A percentile compares a stretch with the other conserved stretches of the same genome.
These are phyloP conservation scores for Penicillium sp. DNA, from an alignment of 2,329 filamentous ascomycete genomes.

Conservation along the genomic window DNA sequence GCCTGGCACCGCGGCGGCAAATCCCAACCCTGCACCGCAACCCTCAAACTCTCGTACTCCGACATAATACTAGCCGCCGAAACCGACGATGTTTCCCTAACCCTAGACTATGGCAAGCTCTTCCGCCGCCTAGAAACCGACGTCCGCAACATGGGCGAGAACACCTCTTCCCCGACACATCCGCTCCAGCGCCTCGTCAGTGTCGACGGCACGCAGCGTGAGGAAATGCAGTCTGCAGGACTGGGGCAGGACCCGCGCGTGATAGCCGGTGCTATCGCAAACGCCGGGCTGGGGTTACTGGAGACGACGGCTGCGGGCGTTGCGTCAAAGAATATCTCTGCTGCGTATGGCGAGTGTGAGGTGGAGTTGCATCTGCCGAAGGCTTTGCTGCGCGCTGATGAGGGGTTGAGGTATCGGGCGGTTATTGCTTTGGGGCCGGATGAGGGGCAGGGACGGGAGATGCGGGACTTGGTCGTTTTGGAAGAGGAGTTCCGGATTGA, in stretches of 20 bases:
- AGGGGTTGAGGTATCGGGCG: conserved; percentile 41
- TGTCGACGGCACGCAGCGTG: conserved; percentile 27
- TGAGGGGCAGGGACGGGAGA: conserved; percentile 22
- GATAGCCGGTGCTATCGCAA: conserved; percentile 35
- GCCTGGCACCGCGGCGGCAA: conserved; percentile 47
- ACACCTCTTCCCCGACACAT: conserved; percentile 15
- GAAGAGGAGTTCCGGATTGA: conserved; percentile 43
- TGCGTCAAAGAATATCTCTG: conserved; percentile 23
- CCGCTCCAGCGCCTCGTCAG: conserved; percentile 27
- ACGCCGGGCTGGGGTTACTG: conserved; percentile 34
- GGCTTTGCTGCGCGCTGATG: conserved; percentile 43
- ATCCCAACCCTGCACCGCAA: conserved; percentile 45
- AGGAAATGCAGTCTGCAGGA: conserved; percentile 29
- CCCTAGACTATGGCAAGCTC: conserved; percentile 48
- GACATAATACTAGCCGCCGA: conserved; percentile 41
- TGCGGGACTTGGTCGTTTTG: conserved; percentile 29
- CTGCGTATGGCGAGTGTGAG: conserved; percentile 36
- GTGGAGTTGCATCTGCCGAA: conserved; percentile 44
- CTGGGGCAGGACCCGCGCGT: conserved; percentile 37
- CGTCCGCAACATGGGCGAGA: conserved; percentile 30
- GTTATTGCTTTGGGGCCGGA: conserved; percentile 32
- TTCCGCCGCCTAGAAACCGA: conserved; percentile 42
- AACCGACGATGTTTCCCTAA: conserved; percentile 45
- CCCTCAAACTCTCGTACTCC: conserved; percentile 43
- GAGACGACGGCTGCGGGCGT: conserved; percentile 39